Base-by-base conservation (phyloP, 208 protist genomes). In the Tritrichomonas musculus region DNA sequence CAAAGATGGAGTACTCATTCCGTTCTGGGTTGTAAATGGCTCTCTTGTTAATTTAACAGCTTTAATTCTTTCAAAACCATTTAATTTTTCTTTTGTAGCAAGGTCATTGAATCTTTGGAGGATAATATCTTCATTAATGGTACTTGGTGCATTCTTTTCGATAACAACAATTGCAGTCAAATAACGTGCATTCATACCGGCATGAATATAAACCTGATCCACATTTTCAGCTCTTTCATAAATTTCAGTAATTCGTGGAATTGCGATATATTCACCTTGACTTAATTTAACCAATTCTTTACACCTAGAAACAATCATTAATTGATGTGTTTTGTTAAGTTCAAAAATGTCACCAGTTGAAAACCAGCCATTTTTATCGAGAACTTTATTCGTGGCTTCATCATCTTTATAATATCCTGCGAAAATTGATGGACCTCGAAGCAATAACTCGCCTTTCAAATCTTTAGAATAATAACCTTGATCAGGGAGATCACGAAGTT, bases 1-100 rank as follows among this genome's bases (percentile, higher is more conserved):
- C 65, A 95, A 72, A 60, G 94, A 93, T 4, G 93, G 93, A 9
- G 94, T 95, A 75, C 93, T 65, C n/a, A 94, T 57, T 73, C 93
- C 94, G 73, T 94, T 94, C 44, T 95, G 92, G 30, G 92, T 27
- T n/a, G 72, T 94, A 47, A 92, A 95, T 41, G 73, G 36, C n/a
- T 93, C 93, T 27, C 1, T 47, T 33, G 84, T 64, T 25, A 95
- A 50, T 1, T 39, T 30, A 72, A 95, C 25, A 0, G 0, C 14
- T 49, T 92, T 55, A 33, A 93, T 60, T n/a, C 25, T 33, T 65
- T 95, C 94, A 57, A 93, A 95, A 41, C 94, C 94, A 36, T 36
- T 36, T 44, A 94, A 66, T 33, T 50, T 64, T 22, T 53, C 11
- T 39, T 92, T 11, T 92, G 33, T 50, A 22, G 47, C 77, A 33